A percentile compares a stretch with the other conserved stretches of the same genome.
Conservation (phyloP, 2,329 filamentous ascomycete genomes). For the Trichoderma asperellum region DNA sequence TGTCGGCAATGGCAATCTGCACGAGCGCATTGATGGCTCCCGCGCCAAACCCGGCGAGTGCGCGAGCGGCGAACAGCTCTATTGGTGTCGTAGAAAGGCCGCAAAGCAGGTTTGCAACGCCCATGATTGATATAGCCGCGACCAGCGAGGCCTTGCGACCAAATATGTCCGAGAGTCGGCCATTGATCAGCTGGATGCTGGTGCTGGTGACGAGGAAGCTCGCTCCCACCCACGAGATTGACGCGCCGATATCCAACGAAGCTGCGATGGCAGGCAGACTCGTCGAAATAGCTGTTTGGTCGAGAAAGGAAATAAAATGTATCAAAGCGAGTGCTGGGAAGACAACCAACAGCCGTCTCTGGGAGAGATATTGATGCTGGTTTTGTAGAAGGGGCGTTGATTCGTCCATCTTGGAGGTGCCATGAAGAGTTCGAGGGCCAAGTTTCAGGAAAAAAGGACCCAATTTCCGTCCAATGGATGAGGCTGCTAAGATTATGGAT, state of each 20-base stretch:
- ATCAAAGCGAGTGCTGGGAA: background rate
- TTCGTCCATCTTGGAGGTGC: background rate
- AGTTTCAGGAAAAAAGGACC: accelerated
- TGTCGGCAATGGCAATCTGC: background rate
- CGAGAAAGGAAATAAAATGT: background rate
- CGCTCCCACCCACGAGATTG: background rate
- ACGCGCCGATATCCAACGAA: background rate
- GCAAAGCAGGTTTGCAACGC: background rate
- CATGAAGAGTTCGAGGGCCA: background rate
- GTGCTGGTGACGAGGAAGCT: slow-evolving; percentile 4
- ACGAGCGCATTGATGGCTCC: background rate
- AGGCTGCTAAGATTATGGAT: background rate
- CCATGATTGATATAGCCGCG: background rate
- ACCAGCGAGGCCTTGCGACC: background rate
- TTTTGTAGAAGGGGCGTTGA: background rate
- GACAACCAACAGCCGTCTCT: background rate
- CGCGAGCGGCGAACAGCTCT: background rate
- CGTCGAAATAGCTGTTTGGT: background rate
- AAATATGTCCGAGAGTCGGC: background rate
- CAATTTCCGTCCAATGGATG: background rate
- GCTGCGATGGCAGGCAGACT: slow-evolving; percentile 1
- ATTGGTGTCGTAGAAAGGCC: background rate
- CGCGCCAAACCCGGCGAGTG: background rate
- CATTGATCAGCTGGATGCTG: slow-evolving; percentile 8
- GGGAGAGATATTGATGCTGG: background rate